These are phyloP conservation scores for Paramecium pentaurelia DNA, from an alignment of 73 alveolate species.

Conservation along the genomic window DNA sequence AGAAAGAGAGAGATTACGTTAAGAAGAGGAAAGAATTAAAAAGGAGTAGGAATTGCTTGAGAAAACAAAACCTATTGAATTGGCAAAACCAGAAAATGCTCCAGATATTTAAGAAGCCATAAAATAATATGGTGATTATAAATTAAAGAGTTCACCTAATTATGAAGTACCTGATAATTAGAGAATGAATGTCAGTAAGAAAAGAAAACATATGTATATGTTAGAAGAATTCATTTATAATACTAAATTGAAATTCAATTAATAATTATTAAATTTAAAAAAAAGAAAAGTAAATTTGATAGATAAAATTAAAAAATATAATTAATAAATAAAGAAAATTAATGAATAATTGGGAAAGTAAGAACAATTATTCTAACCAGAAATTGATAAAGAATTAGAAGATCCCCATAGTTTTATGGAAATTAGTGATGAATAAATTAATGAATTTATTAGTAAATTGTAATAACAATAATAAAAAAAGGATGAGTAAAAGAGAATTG, in stretches of 20 bases:
- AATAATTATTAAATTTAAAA: slow-evolving; percentile 75
- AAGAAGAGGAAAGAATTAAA: slow-evolving; percentile 64
- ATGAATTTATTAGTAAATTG: slow-evolving; percentile 62
- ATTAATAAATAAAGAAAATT: slow-evolving; percentile 76
- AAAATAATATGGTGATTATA: slow-evolving; percentile 79
- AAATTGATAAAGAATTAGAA: slow-evolving; percentile 72
- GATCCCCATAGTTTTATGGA: slow-evolving; percentile 65
- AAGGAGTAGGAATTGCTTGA: slow-evolving; percentile 75
- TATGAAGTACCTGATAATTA: slow-evolving; percentile 87
- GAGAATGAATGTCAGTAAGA: slow-evolving; percentile 85
- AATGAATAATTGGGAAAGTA: slow-evolving; percentile 71
- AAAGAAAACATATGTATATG: slow-evolving; percentile 87
- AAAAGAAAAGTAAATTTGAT: slow-evolving; percentile 75
- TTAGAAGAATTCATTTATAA: slow-evolving; percentile 84
- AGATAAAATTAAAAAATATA: slow-evolving; percentile 66
- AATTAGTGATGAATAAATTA: slow-evolving; percentile 68
- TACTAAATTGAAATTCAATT: slow-evolving; percentile 84
- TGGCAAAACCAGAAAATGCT: slow-evolving; percentile 80
- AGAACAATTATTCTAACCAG: slow-evolving; percentile 73
- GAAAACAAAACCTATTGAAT: slow-evolving; percentile 79
- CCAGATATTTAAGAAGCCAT: slow-evolving; percentile 81
- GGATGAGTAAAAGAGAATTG: slow-evolving; percentile 69
- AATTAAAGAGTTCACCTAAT: slow-evolving; percentile 71
- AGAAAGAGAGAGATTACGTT: slow-evolving; percentile 67
- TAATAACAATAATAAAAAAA: slow-evolving; percentile 66